phyloP scores from a whole-genome alignment of 2,329 filamentous ascomycete species.

The Colletotrichum sp. region DNA sequence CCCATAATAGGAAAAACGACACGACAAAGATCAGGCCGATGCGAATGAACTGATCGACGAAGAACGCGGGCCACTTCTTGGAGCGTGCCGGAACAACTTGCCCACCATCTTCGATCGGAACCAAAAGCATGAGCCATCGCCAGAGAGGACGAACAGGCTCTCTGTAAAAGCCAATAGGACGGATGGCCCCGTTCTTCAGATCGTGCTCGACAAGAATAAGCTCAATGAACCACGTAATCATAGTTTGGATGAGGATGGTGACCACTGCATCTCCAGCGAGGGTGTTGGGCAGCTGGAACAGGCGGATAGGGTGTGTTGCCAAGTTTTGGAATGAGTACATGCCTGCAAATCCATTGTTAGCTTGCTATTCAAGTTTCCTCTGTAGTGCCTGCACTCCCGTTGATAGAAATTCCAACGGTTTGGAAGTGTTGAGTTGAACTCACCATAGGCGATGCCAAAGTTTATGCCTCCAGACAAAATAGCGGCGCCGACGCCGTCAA shows the following conservation, averaged over 20 bases:
- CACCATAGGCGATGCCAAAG: constrained; percentile 57
- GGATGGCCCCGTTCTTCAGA: constrained; percentile 47
- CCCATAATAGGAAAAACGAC: constrained; percentile 50
- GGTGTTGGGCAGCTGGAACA: constrained; percentile 57
- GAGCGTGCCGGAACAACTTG: constrained; percentile 30
- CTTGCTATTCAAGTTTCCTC: not conserved
- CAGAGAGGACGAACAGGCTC: constrained; percentile 36
- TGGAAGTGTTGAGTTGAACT: not conserved
- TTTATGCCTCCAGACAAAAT: constrained; percentile 56
- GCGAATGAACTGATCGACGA: constrained; percentile 39
- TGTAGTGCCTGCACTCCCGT: not conserved
- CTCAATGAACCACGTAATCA: constrained; percentile 58
- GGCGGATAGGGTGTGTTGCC: constrained; percentile 42
- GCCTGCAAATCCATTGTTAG: constrained; percentile 32
- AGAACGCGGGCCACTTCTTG: constrained; percentile 24
- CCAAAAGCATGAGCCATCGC: constrained; percentile 51
- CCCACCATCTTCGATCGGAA: constrained; percentile 27
- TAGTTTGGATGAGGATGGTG: constrained; percentile 55
- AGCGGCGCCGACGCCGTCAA: constrained; percentile 52
- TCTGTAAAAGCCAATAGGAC: constrained; percentile 50
- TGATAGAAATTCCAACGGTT: not conserved
- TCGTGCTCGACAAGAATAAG: constrained; percentile 52
- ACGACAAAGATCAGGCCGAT: constrained; percentile 39
- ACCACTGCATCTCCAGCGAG: constrained; percentile 55
- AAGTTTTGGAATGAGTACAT: constrained; percentile 51